Conservation (phyloP, 495 filamentous ascomycete species). For the Sabuloglossum arenarium region DNA sequence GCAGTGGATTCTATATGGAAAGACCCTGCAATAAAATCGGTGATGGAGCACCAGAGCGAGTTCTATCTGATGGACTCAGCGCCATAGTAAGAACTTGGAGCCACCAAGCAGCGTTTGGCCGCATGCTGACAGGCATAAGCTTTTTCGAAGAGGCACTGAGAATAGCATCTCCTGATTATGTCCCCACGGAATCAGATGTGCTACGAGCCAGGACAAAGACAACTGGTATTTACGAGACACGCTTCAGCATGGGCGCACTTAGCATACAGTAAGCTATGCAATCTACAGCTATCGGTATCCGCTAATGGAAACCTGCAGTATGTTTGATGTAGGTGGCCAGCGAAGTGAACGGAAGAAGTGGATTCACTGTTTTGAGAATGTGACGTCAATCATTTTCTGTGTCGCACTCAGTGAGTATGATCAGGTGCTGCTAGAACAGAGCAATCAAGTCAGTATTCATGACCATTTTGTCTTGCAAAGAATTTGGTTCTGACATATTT, state of each 20-base stretch:
- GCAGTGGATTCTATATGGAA: slow-evolving; percentile 79
- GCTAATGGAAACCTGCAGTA: slow-evolving; percentile 32
- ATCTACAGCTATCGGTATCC: slow-evolving; percentile 4
- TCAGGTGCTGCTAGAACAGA: slow-evolving; percentile 88
- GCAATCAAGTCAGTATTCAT: slow-evolving; percentile 37
- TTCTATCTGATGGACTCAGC: slow-evolving; percentile 99
- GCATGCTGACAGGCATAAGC: slow-evolving; percentile 22
- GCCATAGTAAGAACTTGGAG: slow-evolving; percentile 54
- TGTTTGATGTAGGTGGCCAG: slow-evolving; percentile 98
- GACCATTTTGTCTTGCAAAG: neutral
- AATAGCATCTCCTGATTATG: slow-evolving; percentile 71
- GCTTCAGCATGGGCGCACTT: slow-evolving; percentile 92
- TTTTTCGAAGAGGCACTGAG: slow-evolving; percentile 86
- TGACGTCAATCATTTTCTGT: slow-evolving; percentile 99
- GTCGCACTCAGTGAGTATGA: slow-evolving; percentile 97
- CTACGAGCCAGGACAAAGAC: slow-evolving; percentile 92
- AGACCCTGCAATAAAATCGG: slow-evolving; percentile 60
- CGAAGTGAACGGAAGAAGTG: slow-evolving; percentile 96
- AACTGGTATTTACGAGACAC: slow-evolving; percentile 97
- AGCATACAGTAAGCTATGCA: slow-evolving; percentile 74
- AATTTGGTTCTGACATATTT: slow-evolving; percentile 9
- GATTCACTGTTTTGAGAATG: slow-evolving; percentile 99
- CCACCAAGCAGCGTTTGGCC: neutral
- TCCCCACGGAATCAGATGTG: slow-evolving; percentile 80
- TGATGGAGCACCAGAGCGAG: slow-evolving; percentile 88